phyloP scores from a whole-genome alignment of 176 grass and related monocot genomes.

The Hyparrhenia diplandra region DNA sequence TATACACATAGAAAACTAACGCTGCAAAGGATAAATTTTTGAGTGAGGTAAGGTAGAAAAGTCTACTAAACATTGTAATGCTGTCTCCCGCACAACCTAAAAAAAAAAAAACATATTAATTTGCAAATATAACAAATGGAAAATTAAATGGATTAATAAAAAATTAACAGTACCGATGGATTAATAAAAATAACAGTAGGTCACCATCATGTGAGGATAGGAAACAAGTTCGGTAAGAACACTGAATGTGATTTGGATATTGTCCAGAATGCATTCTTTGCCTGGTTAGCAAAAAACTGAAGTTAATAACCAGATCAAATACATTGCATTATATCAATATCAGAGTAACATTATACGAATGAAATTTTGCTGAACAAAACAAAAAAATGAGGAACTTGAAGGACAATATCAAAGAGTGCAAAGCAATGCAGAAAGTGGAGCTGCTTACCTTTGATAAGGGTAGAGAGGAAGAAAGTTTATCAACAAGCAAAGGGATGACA shows the following conservation, averaged over 20 bases:
- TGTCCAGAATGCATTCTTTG: conserved; percentile 69
- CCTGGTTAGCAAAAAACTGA: conserved; percentile 51
- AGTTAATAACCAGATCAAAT: too few species aligned
- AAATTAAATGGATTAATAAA: conserved; percentile 6
- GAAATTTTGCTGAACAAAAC: too few species aligned
- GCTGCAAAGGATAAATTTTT: conserved; percentile 75
- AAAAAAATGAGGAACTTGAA: too few species aligned
- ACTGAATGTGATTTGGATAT: conserved; percentile 55
- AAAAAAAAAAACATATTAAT: conserved; percentile 27
- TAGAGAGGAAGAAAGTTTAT: too few species aligned
- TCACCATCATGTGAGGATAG: conserved; percentile 88
- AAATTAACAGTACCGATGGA: neutral
- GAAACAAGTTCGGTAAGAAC: conserved; percentile 57
- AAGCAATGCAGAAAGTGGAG: too few species aligned
- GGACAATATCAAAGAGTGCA: too few species aligned
- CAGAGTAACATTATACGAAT: too few species aligned
- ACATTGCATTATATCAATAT: too few species aligned
- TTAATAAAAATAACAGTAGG: conserved; percentile 14
- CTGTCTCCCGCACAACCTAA: conserved; percentile 87
- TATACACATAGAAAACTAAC: conserved; percentile 26
- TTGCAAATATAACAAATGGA: conserved; percentile 20
- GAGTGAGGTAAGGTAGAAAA: conserved; percentile 79
- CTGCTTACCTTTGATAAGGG: too few species aligned
- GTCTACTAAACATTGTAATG: conserved; percentile 78
- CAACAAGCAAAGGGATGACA: too few species aligned